A percentile compares a stretch with the other conserved stretches of the same genome.
Evolutionary conservation across 2,329 filamentous ascomycete genomes (phyloP).

Genomic region (Alternaria rosae): DNA sequence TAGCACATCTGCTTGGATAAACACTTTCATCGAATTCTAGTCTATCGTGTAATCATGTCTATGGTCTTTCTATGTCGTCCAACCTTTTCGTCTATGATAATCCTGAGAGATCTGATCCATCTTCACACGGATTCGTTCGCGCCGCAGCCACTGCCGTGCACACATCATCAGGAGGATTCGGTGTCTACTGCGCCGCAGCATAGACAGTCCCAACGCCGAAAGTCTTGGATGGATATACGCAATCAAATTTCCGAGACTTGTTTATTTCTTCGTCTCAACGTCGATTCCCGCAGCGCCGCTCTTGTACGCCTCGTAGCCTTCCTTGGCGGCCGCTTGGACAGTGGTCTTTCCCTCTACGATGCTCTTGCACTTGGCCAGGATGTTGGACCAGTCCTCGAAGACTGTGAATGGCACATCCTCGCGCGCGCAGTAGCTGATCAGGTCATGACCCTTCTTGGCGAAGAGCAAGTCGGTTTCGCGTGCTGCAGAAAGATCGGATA

Average conservation of each 20-base stretch:
- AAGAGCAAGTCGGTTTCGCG: conserved; percentile 93
- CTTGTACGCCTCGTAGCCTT: conserved; percentile 58
- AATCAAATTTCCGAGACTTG: background rate
- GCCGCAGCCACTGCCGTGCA: background rate
- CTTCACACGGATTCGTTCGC: background rate
- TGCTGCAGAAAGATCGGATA: conserved; percentile 66
- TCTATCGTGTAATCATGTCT: conserved; percentile 20
- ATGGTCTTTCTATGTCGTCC: conserved; percentile 19
- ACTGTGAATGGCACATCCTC: conserved; percentile 87
- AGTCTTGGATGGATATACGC: background rate
- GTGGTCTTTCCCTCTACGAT: conserved; percentile 75
- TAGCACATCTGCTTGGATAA: background rate
- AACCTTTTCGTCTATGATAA: conserved; percentile 1
- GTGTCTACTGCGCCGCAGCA: conserved; percentile 4
- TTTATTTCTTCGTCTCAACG: conserved; percentile 27
- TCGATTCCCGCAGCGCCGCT: conserved; percentile 52
- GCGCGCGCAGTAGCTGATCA: conserved; percentile 85
- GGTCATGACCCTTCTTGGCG: conserved; percentile 88
- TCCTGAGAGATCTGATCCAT: background rate
- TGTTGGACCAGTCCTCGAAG: conserved; percentile 84
- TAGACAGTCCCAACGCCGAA: background rate
- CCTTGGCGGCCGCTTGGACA: conserved; percentile 72
- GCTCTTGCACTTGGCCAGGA: conserved; percentile 76
- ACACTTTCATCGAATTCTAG: conserved; percentile 9
- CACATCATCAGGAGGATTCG: background rate